phyloP scores from a whole-genome alignment of 257 asterid species.

The Forsythia viridissima region DNA sequence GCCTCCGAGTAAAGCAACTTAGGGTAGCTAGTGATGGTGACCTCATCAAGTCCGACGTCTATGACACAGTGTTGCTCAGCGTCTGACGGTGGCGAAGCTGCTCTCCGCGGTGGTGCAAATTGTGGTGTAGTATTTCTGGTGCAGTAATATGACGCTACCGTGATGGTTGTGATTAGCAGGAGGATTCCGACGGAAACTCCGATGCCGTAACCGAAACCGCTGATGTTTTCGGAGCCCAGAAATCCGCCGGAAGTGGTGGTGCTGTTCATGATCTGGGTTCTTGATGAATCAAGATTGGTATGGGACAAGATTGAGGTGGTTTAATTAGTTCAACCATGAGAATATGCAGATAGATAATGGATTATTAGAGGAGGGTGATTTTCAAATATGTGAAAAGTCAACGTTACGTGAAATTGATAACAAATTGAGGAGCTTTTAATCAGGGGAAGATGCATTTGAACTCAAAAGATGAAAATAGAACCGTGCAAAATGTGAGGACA shows the following conservation, averaged over 20 bases:
- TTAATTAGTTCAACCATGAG: constrained; percentile 35
- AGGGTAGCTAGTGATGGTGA: constrained; percentile 65
- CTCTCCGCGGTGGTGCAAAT: constrained; percentile 24
- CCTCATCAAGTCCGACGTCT: constrained; percentile 76
- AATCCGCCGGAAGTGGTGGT: constrained; percentile 46
- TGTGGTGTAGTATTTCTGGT: constrained; percentile 42
- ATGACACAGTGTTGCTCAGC: constrained; percentile 16
- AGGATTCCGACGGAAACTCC: constrained; percentile 83
- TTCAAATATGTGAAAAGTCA: constrained; percentile 31
- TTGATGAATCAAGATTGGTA: not conserved
- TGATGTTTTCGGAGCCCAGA: constrained; percentile 48
- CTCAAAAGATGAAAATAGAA: not conserved
- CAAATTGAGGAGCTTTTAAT: constrained; percentile 29
- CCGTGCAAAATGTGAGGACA: not conserved
- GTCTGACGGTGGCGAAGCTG: not conserved
- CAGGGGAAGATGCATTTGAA: constrained; percentile 37
- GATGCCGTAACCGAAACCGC: constrained; percentile 86
- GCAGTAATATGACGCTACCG: constrained; percentile 81
- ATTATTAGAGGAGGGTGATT: constrained; percentile 19
- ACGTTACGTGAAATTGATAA: constrained; percentile 22
- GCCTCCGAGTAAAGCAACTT: constrained; percentile 65
- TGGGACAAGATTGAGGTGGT: constrained; percentile 1
- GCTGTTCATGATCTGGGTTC: constrained; percentile 40
- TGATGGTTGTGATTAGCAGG: constrained; percentile 78
- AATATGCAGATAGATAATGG: constrained; percentile 6